Base-by-base conservation (phyloP, 768 basidiomycete genomes). In the Russula emetica region DNA sequence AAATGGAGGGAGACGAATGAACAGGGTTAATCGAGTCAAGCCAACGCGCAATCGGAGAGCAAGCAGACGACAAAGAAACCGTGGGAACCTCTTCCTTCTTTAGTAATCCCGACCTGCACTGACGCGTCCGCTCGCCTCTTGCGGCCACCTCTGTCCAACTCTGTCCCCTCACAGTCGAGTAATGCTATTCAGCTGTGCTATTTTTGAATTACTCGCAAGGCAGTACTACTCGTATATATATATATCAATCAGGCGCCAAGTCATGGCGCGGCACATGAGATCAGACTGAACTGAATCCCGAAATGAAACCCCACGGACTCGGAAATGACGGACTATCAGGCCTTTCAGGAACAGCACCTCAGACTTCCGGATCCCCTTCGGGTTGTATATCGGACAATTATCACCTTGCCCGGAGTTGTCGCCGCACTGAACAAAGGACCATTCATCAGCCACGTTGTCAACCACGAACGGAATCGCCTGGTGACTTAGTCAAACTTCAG, bases 21-120 rank as follows among this genome's bases (percentile, higher is more conserved):
- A 58, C 51, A 36, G 24, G 62, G 62, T 26, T 34, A 28, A 44
- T 53, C 20, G 40, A 58, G 50, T 58, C 62, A 22, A 63, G 14
- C 36, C 54, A 22, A 55, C 36, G 32, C 53, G 54, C 36, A 42
- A 36, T n/a, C 38, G 16, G 24, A 24, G 18, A 32, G 18, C 18
- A 10, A 45, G 20, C 51, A 7, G 9, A 9, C 4, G 18, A 22
- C 24, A 26, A 55, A 47, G 38, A 57, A 45, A 26, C 57, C 57
- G 62, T 63, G 62, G 13, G 62, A 63, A 62, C 9, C 0, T 9
- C n/a, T n/a, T n/a, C n/a, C n/a, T n/a, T n/a, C 9, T 28, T 38
- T 38, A 24, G 38, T 18, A 28, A 26, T 50, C 14, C 26, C 2
- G 1, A 47, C 20, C 47, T 49, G n/a, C n/a, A n/a, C n/a, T n/a